A percentile compares a stretch with the other conserved stretches of the same genome.
Evolutionary conservation across 202 grass and related monocot genomes (phyloP).

Genomic region (Eragrostis tef): DNA sequence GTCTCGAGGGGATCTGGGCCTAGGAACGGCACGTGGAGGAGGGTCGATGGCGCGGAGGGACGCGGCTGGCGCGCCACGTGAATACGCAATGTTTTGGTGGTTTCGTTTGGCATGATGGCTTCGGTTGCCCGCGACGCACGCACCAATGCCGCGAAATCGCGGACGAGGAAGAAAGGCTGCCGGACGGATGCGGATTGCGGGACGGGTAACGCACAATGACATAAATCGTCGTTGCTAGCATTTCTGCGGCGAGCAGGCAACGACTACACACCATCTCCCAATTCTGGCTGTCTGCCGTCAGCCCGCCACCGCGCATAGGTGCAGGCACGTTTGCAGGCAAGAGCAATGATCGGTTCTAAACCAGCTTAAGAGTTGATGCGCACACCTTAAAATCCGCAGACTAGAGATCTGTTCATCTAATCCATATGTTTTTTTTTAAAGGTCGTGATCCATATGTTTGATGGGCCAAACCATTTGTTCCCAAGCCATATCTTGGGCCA

Average conservation of each 20-base stretch:
- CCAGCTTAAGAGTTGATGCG: background rate
- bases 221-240: background rate
- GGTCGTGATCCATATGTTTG: background rate
- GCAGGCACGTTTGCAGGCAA: background rate
- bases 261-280: too few species aligned
- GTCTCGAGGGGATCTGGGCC: constrained; percentile 1
- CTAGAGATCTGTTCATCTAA: background rate
- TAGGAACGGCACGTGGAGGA: constrained; percentile 16
- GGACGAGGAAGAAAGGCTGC: background rate
- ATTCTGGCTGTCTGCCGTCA: too few species aligned
- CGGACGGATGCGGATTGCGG: background rate
- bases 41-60: background rate
- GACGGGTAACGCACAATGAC: background rate
- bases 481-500: background rate
- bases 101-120: background rate
- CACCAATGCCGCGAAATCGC: background rate
- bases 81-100: background rate
- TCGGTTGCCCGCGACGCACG: background rate
- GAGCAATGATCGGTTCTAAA: background rate
- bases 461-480: background rate
- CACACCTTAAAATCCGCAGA: background rate
- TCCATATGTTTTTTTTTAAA: background rate
- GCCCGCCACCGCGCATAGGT: background rate
- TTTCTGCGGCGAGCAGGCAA: background rate
- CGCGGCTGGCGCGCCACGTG: background rate